A percentile compares a stretch with the other conserved stretches of the same genome.
phyloP scores from a whole-genome alignment of 1,284 basidiomycete genomes.

The Sutorius eximius region DNA sequence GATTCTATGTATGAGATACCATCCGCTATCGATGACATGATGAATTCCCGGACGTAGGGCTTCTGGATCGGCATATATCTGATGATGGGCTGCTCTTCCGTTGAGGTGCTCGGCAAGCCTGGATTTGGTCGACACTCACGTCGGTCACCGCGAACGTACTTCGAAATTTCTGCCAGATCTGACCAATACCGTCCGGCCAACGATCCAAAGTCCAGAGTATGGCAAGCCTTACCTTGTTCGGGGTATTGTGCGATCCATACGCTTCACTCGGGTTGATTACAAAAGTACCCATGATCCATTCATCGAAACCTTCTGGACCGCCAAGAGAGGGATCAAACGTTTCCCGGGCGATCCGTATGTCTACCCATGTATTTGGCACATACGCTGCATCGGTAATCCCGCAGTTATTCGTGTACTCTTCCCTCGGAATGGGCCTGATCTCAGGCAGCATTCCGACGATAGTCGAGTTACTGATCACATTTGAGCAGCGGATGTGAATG shows the following conservation, averaged over 20 bases:
- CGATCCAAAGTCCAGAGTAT: not conserved
- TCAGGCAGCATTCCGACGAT: constrained; percentile 46
- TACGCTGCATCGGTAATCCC: constrained; percentile 50
- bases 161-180: constrained; percentile 73
- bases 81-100: constrained; percentile 19
- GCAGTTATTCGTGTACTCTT: constrained; percentile 33
- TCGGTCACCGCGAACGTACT: constrained; percentile 53
- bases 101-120: not conserved
- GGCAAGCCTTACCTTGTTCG: constrained; percentile 47
- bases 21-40: constrained; percentile 59
- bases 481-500: constrained; percentile 53
- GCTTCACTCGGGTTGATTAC: constrained; percentile 66
- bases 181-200: not conserved
- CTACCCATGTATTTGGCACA: constrained; percentile 50
- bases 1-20: constrained; percentile 74
- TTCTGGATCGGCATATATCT: constrained; percentile 26
- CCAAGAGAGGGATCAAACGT: constrained; percentile 52
- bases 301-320: constrained; percentile 62
- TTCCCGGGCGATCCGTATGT: constrained; percentile 50
- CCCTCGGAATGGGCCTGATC: constrained; percentile 47
- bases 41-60: constrained; percentile 24
- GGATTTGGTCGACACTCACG: constrained; percentile 36
- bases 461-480: constrained; percentile 34
- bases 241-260: constrained; percentile 65
- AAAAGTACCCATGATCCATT: constrained; percentile 56